Conservation (phyloP, 2,329 filamentous ascomycete species). For the Calonectria montana region DNA sequence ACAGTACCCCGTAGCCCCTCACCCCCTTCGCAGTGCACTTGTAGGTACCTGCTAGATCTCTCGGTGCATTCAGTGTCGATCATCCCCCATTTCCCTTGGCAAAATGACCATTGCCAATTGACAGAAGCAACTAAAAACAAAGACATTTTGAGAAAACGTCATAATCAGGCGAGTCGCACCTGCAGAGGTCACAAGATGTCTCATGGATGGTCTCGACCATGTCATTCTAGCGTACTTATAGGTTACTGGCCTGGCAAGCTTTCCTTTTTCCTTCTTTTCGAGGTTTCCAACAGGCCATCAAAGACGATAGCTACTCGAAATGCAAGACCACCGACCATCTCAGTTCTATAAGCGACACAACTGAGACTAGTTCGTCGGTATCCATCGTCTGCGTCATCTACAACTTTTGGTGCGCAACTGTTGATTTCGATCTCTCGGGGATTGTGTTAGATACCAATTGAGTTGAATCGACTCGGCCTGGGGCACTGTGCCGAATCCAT, state of each 20-base stretch:
- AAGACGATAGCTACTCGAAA: background rate
- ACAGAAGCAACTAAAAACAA: constrained; percentile 4
- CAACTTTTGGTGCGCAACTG: background rate
- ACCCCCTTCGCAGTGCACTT: background rate
- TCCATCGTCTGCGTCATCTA: background rate
- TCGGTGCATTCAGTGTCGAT: constrained; percentile 1
- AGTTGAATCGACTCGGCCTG: background rate
- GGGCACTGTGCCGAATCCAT: background rate
- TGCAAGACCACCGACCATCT: background rate
- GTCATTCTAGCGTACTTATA: constrained; percentile 5
- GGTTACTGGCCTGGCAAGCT: background rate
- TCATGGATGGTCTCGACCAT: background rate
- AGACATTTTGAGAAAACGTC: constrained; percentile 5
- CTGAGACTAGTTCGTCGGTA: background rate
- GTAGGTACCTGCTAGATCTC: background rate
- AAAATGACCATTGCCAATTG: background rate
- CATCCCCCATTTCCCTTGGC: background rate
- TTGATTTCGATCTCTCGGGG: background rate
- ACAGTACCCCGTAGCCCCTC: background rate
- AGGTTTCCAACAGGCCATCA: background rate
- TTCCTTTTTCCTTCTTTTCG: background rate
- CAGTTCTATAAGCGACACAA: background rate
- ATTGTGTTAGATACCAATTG: background rate
- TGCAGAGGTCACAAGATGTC: background rate
- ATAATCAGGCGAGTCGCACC: constrained; percentile 5